Evolutionary conservation across 805 yeast genomes (phyloP).

Genomic region (Wickerhamiella azymoides): DNA sequence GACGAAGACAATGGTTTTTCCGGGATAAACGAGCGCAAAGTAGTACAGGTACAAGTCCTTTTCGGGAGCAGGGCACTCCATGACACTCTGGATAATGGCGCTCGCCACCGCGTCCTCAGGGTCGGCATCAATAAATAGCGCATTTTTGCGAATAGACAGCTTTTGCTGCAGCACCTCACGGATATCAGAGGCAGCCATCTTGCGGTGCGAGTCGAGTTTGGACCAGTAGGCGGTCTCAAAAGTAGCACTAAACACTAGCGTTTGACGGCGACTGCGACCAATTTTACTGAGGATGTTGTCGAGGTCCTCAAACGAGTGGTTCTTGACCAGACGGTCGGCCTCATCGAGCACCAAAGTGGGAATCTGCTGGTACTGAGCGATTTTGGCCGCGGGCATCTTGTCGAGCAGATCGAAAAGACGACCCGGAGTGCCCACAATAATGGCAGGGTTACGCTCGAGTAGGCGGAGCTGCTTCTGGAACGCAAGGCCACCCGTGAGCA

Average conservation of each 20-base stretch:
- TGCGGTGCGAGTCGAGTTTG: conserved; percentile 39
- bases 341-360: conserved; percentile 69
- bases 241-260: conserved; percentile 90
- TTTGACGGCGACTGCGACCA: conserved; percentile 48
- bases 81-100: conserved; percentile 66
- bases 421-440: conserved; percentile 92
- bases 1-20: conserved; percentile 79
- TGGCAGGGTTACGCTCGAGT: conserved; percentile 51
- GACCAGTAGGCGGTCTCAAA: conserved; percentile 72
- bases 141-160: conserved; percentile 54
- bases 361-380: conserved; percentile 29
- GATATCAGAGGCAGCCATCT: conserved; percentile 37
- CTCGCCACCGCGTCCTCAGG: conserved; percentile 70
- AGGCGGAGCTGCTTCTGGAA: conserved; percentile 85
- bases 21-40: conserved; percentile 74
- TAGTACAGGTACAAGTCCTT: conserved; percentile 85
- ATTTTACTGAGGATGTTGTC: conserved; percentile 64
- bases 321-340: conserved; percentile 88
- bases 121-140: conserved; percentile 67
- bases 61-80: conserved; percentile 83
- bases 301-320: conserved; percentile 91
- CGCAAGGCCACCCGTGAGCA: conserved; percentile 89
- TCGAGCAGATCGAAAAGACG: conserved; percentile 63
- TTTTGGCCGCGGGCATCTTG: conserved; percentile 28
- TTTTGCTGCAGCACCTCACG: conserved; percentile 51